Base-by-base conservation (phyloP, 2,329 filamentous ascomycete genomes). In the Diaporthe vexans region DNA sequence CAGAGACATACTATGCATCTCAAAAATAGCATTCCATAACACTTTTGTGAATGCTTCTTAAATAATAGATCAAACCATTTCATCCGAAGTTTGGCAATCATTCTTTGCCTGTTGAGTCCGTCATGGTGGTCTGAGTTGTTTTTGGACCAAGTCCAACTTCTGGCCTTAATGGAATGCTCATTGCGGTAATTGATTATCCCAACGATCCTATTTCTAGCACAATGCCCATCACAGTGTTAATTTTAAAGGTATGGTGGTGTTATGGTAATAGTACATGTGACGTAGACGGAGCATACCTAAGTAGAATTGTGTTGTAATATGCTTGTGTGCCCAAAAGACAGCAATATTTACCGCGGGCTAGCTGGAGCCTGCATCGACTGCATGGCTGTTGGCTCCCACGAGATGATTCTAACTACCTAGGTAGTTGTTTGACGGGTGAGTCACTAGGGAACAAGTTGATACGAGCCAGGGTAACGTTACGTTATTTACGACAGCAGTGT, bases 331-430 rank as follows among this genome's bases (percentile, higher is more conserved):
- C 19, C 21, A 35, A 15, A 40, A 9, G 26, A 57, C 21, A 4
- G 54, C 4, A 33, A 7, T 1, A 24, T 40, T 4, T 17, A 59
- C 19, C 33, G 17, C 5, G 11, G 17, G 57, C 11, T 59, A 17
- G 6, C 21, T 24, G 33, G 15, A 24, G 51, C 13, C 40, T 13
- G 13, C 35, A 77, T 91, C 84, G 74, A 81, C 80, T 0, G 90
- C 17, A 11, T 26, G 3, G 43, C 17, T 29, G 15, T 43, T 43
- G 7, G 58, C 35, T 43, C 35, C 13, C 37, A 29, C n/a, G 13
- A 61, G n/a, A 26, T 13, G 11, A 15, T 2, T 21, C 15, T 61
- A 10, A 4, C 15, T 17, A 43, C 29, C 29, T 33, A 33, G 29
- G 29, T 33, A 33, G n/a, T 3, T 61, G 11, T 61, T 19, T 43